A percentile compares a stretch with the other conserved stretches of the same genome.
Evolutionary conservation across 2,329 filamentous ascomycete genomes (phyloP).

Genomic region (Rhinocladiella similis): DNA sequence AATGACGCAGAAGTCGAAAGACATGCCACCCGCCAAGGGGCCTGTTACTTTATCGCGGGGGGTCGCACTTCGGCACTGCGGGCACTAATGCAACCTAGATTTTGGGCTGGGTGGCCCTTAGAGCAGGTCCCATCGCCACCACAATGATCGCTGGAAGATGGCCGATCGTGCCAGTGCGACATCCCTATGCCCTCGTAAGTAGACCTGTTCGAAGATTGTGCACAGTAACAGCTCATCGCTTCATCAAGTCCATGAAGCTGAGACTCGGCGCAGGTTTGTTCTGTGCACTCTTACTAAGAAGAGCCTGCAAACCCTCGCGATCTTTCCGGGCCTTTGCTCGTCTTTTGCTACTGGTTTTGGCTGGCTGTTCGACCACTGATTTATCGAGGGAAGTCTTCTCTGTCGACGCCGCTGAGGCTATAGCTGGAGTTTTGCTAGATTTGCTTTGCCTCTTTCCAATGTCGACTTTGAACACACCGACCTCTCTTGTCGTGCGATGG

Average conservation of each 20-base stretch:
- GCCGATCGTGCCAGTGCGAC: too few species aligned
- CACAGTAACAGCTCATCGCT: conserved; percentile 3
- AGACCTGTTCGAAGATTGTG: too few species aligned
- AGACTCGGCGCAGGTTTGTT: conserved; percentile 12
- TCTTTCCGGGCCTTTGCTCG: conserved; percentile 56
- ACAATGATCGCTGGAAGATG: too few species aligned
- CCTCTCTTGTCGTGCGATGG: conserved; percentile 11
- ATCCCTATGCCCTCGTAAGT: too few species aligned
- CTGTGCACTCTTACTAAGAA: conserved; percentile 40
- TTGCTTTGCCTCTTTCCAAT: not conserved
- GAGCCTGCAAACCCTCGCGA: conserved; percentile 51
- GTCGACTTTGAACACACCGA: not conserved
- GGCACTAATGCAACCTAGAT: conserved; percentile 16
- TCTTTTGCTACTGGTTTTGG: conserved; percentile 51
- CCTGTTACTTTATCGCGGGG: not conserved
- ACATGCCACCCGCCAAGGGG: conserved; percentile 20
- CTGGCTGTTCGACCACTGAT: not conserved
- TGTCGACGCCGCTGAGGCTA: too few species aligned
- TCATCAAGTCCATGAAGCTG: conserved; percentile 30
- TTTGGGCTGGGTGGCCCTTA: not conserved
- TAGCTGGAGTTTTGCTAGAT: too few species aligned
- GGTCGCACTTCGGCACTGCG: not conserved
- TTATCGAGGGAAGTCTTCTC: not conserved
- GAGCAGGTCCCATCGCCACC: not conserved
- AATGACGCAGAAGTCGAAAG: conserved; percentile 17